Evolutionary conservation across 2,329 filamentous ascomycete genomes (phyloP).

Genomic region (Diplodia intermedia): DNA sequence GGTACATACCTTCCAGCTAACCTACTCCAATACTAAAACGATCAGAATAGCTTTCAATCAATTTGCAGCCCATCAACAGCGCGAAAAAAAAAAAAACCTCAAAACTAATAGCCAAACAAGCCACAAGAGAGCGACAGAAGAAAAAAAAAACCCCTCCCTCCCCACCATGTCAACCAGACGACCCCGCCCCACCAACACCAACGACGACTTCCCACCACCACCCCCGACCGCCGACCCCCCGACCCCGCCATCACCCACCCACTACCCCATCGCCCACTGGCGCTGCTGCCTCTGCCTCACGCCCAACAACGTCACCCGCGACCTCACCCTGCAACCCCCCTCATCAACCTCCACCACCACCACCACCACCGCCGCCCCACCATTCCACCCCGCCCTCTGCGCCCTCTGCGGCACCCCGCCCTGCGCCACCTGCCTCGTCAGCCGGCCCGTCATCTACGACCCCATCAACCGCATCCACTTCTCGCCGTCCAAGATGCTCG

Average conservation of each 20-base stretch:
- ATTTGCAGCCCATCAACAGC: background rate
- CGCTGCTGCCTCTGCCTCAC: slow-evolving; percentile 19
- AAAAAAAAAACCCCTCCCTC: too few relatives aligned
- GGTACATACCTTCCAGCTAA: background rate
- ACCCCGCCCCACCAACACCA: background rate
- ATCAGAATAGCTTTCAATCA: background rate
- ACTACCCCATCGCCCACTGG: slow-evolving; percentile 4
- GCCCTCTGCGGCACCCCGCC: background rate
- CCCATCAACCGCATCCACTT: too few relatives aligned
- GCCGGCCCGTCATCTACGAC: too few relatives aligned
- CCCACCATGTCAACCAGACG: too few relatives aligned
- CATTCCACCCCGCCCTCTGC: background rate
- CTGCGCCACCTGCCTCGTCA: background rate
- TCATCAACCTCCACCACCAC: background rate
- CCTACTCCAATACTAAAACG: background rate
- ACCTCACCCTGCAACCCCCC: background rate
- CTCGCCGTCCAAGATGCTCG: background rate
- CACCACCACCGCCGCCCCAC: background rate
- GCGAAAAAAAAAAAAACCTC: background rate
- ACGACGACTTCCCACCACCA: too few relatives aligned
- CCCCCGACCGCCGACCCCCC: background rate
- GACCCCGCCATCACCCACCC: background rate
- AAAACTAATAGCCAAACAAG: too few relatives aligned
- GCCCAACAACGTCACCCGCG: background rate
- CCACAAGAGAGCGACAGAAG: background rate